Evolutionary conservation across 352 stramenopile species (phyloP).

Genomic region (Pythium scleroteichum): DNA sequence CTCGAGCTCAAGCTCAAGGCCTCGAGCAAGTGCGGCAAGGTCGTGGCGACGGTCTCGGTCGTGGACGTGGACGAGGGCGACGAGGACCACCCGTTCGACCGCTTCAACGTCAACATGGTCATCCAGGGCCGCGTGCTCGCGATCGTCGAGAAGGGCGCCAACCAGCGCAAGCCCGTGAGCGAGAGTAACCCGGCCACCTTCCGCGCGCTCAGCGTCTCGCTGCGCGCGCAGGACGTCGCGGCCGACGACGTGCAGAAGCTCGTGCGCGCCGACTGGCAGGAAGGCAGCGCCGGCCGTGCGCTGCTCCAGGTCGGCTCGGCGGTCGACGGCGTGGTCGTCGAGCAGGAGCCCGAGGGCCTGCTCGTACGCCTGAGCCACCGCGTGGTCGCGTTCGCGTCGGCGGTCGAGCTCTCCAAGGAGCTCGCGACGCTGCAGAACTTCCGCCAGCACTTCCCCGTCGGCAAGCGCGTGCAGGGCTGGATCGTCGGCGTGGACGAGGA

Average conservation of each 20-base stretch:
- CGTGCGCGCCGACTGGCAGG: slow-evolving; percentile 78
- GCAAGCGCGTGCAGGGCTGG: slow-evolving; percentile 69
- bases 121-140: slow-evolving; percentile 70
- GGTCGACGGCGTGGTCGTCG: slow-evolving; percentile 69
- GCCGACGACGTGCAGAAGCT: slow-evolving; percentile 40
- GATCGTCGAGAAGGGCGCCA: slow-evolving; percentile 71
- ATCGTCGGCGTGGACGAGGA: slow-evolving; percentile 70
- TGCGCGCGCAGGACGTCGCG: slow-evolving; percentile 56
- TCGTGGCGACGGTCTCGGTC: slow-evolving; percentile 76
- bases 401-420: slow-evolving; percentile 71
- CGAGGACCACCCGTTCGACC: slow-evolving; percentile 78
- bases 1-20: slow-evolving; percentile 87
- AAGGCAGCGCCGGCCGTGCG: slow-evolving; percentile 62
- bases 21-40: slow-evolving; percentile 73
- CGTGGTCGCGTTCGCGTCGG: slow-evolving; percentile 63
- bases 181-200: slow-evolving; percentile 76
- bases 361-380: slow-evolving; percentile 72
- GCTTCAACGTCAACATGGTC: slow-evolving; percentile 71
- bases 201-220: slow-evolving; percentile 66
- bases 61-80: slow-evolving; percentile 71
- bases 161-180: slow-evolving; percentile 86
- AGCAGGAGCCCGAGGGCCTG: slow-evolving; percentile 58
- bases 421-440: slow-evolving; percentile 57
- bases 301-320: slow-evolving; percentile 61
- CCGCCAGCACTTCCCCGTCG: slow-evolving; percentile 70